Evolutionary conservation across 169 alveolate genomes (phyloP).

Genomic region (Cryptosporidium bovis): DNA sequence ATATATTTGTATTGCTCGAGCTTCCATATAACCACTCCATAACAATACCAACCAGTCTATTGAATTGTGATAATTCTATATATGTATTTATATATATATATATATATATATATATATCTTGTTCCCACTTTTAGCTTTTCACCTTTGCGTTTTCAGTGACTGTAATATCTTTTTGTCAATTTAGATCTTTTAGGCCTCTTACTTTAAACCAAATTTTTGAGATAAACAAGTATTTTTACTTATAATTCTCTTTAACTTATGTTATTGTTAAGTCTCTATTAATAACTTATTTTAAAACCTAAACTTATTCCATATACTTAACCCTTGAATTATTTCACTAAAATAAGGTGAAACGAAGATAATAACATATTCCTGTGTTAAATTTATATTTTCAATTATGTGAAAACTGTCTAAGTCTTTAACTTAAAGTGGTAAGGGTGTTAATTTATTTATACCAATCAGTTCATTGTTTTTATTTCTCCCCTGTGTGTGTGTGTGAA

Average conservation of each 20-base stretch:
- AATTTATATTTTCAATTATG: background rate
- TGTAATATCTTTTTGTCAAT: too few species aligned
- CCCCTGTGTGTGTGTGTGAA: constrained; percentile 19
- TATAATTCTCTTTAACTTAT: too few species aligned
- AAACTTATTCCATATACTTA: too few species aligned
- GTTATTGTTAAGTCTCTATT: too few species aligned
- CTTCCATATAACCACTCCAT: constrained; percentile 66
- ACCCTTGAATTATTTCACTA: too few species aligned
- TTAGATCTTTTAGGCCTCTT: too few species aligned
- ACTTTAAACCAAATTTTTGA: too few species aligned
- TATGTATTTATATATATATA: background rate
- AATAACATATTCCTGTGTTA: background rate
- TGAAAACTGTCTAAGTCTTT: constrained; percentile 64
- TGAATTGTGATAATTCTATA: background rate
- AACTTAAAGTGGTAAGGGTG: constrained; percentile 59
- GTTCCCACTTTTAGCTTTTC: too few species aligned
- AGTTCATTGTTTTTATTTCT: constrained; percentile 10
- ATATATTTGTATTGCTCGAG: constrained; percentile 73
- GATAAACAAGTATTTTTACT: too few species aligned
- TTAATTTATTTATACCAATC: background rate
- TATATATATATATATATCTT: background rate
- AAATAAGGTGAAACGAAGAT: background rate
- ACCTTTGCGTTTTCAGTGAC: too few species aligned
- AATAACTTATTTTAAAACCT: too few species aligned
- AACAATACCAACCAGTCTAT: background rate